A percentile compares a stretch with the other conserved stretches of the same genome.
Conservation (phyloP, 345 rosid genomes). For the Boechera stricta region DNA sequence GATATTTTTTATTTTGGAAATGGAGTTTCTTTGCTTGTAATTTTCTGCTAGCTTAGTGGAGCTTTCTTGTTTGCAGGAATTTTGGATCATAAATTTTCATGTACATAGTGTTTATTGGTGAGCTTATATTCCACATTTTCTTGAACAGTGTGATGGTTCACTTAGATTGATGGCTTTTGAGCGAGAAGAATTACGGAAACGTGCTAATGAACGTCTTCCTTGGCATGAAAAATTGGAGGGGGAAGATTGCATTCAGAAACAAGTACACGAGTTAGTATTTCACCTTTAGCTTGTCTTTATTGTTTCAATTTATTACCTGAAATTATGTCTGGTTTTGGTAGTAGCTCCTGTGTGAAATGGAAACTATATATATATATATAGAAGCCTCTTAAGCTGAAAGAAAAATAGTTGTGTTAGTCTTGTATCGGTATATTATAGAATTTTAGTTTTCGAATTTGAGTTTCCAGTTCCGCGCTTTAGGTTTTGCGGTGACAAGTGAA, state of each 20-base stretch:
- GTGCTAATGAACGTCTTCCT: conserved; percentile 84
- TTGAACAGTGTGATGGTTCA: conserved; percentile 66
- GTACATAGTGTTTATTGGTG: conserved; percentile 19
- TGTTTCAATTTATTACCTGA: conserved; percentile 21
- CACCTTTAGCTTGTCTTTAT: conserved; percentile 23
- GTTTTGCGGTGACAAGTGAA: conserved; percentile 35
- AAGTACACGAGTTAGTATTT: conserved; percentile 86
- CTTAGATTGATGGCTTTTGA: conserved; percentile 83
- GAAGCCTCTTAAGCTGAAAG: conserved; percentile 24
- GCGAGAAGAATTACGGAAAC: conserved; percentile 86
- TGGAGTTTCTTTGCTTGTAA: conserved; percentile 11
- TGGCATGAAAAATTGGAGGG: conserved; percentile 98
- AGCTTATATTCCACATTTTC: conserved; percentile 34
- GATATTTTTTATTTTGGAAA: conserved; percentile 2
- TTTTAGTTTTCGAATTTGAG: not conserved
- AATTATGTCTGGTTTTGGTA: conserved; percentile 6
- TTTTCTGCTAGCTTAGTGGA: conserved; percentile 18
- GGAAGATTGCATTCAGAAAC: conserved; percentile 92
- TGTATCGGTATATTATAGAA: not conserved
- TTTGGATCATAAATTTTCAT: conserved; percentile 1
- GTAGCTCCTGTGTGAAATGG: conserved; percentile 18
- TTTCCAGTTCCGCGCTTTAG: conserved; percentile 7
- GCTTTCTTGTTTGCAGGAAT: not conserved
- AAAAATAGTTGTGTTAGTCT: conserved; percentile 8
- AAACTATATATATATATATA: conserved; percentile 17